Base-by-base conservation (phyloP, 768 basidiomycete genomes). In the Boletus barrowsii region DNA sequence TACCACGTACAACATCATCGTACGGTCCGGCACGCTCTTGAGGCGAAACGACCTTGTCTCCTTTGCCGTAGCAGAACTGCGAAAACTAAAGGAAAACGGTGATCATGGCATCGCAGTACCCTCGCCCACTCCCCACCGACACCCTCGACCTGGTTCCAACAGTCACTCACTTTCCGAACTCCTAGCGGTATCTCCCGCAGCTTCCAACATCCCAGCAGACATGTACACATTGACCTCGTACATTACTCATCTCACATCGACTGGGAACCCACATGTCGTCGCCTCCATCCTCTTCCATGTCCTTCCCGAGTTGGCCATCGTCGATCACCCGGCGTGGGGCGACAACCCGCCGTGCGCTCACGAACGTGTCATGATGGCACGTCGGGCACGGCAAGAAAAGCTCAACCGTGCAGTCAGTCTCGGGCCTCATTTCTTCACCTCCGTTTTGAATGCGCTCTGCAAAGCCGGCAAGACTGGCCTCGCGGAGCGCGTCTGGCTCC, bases 401-500 rank as follows among this genome's bases (percentile, higher is more conserved):
- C 58, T 84, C 39, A 20, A 57, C 5, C 78, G 76, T 10, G 80
- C 79, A 2, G 73, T 80, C 10, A 47, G 40, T 4, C 77, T 80
- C 22, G 90, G 88, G 0, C 87, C 90, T 0, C 65, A 77, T 52
- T 75, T 87, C 55, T 82, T 88, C 59, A 73, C 81, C 1, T 68
- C 75, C 3, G 67, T 90, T 10, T 66, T 93, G 32, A 80, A 83
- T 54, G 84, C 83, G 0, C 69, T 91, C 40, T 65, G 71, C 53
- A 87, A 87, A 59, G 71, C 77, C 0, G 81, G 84, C 1, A 73
- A 72, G 56, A 77, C 77, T 0, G 79, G 79, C 0, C 67, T 83
- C 4, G 81, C 84, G 0, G 83, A 86, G 62, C 78, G 81, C 17
- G 76, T 92, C 3, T 91, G 87, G 82, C 58, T 74, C 14, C 73